These are phyloP conservation scores for Glomus cerebriforme DNA, from an alignment of 192 early-diverging fungal species.

Conservation along the genomic window DNA sequence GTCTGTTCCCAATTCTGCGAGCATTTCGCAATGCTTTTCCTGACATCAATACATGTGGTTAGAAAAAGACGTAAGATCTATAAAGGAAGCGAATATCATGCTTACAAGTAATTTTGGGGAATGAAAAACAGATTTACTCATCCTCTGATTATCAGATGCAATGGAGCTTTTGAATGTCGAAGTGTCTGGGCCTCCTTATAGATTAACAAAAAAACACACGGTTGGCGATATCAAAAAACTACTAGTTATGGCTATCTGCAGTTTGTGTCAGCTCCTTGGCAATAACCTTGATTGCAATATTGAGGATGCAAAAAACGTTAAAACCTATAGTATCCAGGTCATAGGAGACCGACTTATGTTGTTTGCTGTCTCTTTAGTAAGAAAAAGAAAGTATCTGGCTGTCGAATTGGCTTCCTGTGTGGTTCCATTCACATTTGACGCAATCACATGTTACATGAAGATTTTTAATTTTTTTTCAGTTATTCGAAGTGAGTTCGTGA, in stretches of 20 bases:
- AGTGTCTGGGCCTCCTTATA: constrained; percentile 30
- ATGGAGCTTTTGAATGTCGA: constrained; percentile 11
- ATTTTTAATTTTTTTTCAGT: constrained; percentile 30
- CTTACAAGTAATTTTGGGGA: constrained; percentile 4
- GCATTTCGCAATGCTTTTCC: constrained; percentile 28
- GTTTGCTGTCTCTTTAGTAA: constrained; percentile 23
- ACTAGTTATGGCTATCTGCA: constrained; percentile 29
- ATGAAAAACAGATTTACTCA: constrained; percentile 20
- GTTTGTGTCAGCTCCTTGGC: constrained; percentile 21
- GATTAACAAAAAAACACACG: constrained; percentile 19
- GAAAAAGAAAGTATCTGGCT: constrained; percentile 16
- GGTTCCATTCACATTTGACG: constrained; percentile 14
- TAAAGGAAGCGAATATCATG: constrained; percentile 2
- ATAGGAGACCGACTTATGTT: constrained; percentile 23
- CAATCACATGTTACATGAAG: not conserved
- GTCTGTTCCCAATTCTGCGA: constrained; percentile 10
- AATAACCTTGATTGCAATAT: constrained; percentile 26
- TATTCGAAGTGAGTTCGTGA: not conserved
- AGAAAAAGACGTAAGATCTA: constrained; percentile 10
- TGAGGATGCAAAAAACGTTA: constrained; percentile 19
- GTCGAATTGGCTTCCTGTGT: constrained; percentile 26
- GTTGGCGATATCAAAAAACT: constrained; percentile 29
- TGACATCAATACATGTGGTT: constrained; percentile 18
- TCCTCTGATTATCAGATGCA: constrained; percentile 14
- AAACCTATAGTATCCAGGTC: constrained; percentile 27